Base-by-base conservation (phyloP, 164 flowering plant genomes). In the Tetracentron sinense region DNA sequence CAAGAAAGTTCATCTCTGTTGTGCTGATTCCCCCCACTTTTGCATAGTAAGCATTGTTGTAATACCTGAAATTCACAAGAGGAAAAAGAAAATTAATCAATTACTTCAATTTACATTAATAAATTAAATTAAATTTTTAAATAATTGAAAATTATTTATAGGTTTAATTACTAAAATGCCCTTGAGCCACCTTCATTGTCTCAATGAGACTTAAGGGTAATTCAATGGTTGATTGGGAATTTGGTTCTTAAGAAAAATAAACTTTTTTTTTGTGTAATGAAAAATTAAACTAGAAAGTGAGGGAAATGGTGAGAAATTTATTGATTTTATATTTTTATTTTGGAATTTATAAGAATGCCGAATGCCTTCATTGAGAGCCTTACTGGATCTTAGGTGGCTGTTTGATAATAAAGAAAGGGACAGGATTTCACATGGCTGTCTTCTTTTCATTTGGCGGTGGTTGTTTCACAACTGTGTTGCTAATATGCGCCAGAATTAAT, bases 41-140 rank as follows among this genome's bases (percentile, higher is more conserved):
- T n/a, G 94, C 98, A 76, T 86, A 92, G 74, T 92, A 92, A 19
- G 98, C 96, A 84, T 92, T 92, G 81, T 85, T 90, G 77, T 92
- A 92, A 26, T 81, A 86, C 82, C 98, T 92, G 88, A 23, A 67
- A 44, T 46, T 61, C 20, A 28, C 44, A 38, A 38, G 6, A 4
- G 8, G 15, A 38, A 77, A 53, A 46, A 46, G 15, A 46, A 7
- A 42, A 2, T 7, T 7, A 2, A 3, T 8, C 16, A 42, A 7
- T 42, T 2, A 2, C 16, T 4, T 2, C 47, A 42, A 7, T 42
- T 2, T 15, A 42, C 3, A 42, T 7, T 15, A 16, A 16, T 2
- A 16, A 46, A 46, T 15, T 11, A 11, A 16, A 17, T 19, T 15
- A 16, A 15, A 16, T 1, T 4, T 6, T 20, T 16, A 1, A 15